Evolutionary conservation across 1,284 basidiomycete species (phyloP).

Genomic region (Uromyces viciae-fabae): DNA sequence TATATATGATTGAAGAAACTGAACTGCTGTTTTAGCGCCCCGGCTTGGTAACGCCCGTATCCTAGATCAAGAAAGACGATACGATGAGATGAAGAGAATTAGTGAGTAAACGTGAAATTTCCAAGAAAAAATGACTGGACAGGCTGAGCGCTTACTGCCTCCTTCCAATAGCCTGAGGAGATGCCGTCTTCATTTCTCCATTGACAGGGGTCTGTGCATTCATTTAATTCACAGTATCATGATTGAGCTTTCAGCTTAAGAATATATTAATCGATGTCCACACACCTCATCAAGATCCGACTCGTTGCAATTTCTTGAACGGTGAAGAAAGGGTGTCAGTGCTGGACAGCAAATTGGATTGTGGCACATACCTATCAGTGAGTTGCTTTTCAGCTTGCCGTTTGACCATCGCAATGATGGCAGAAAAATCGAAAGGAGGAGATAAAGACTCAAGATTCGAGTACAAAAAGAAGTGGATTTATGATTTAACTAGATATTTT

Average conservation of each 20-base stretch:
- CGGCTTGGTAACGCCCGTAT: conserved; percentile 12
- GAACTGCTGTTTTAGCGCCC: conserved; percentile 8
- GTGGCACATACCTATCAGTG: conserved; percentile 12
- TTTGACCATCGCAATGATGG: conserved; percentile 40
- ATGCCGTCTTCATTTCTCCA: conserved; percentile 22
- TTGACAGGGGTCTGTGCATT: not conserved
- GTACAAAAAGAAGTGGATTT: no score
- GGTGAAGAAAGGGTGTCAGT: not conserved
- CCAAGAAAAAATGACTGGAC: not conserved
- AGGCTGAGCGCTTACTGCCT: conserved; percentile 11
- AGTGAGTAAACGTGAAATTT: not conserved
- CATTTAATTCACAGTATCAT: no score
- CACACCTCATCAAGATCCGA: conserved; percentile 24
- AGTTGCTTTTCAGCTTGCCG: conserved; percentile 37
- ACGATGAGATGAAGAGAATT: no score
- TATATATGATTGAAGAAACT: not conserved
- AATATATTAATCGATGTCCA: no score
- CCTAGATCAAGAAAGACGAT: not conserved
- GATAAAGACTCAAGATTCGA: no score
- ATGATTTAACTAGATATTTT: no score
- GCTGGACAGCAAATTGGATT: not conserved
- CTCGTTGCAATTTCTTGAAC: conserved; percentile 23
- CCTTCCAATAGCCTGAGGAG: conserved; percentile 25
- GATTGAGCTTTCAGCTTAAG: no score
- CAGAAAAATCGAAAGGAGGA: no score